Conservation (phyloP, 305 asterid species). For the Fraxinus nigra region DNA sequence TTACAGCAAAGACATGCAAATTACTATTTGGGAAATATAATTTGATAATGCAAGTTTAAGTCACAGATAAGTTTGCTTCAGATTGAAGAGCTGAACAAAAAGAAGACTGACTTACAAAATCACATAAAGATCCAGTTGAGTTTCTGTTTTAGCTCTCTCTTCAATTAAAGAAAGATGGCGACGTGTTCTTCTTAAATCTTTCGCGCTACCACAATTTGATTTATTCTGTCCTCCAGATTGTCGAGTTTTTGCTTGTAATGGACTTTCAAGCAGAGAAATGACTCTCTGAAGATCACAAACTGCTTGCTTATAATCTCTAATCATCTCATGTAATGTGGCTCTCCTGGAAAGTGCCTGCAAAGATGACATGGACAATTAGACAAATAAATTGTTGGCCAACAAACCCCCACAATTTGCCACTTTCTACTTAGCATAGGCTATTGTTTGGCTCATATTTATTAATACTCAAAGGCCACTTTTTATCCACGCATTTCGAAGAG, state of each 20-base stretch:
- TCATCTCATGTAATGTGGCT: slow-evolving; percentile 82
- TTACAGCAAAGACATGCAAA: neutral
- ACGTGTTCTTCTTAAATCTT: slow-evolving; percentile 65
- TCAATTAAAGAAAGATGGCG: slow-evolving; percentile 58
- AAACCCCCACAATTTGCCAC: neutral
- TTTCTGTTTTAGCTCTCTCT: slow-evolving; percentile 62
- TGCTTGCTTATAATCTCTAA: slow-evolving; percentile 87
- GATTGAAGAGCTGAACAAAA: neutral
- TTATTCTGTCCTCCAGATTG: slow-evolving; percentile 34
- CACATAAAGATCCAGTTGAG: slow-evolving; percentile 67
- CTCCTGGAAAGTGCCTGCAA: slow-evolving; percentile 89
- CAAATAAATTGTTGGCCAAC: neutral
- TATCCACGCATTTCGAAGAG: neutral
- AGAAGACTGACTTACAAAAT: slow-evolving; percentile 62
- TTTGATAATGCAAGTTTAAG: neutral
- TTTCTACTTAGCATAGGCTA: neutral
- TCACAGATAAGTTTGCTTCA: neutral
- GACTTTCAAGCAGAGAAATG: slow-evolving; percentile 61
- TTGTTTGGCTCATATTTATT: neutral
- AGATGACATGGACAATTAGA: slow-evolving; percentile 11
- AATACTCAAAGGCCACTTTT: neutral
- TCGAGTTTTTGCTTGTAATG: slow-evolving; percentile 42
- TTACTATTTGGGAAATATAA: neutral
- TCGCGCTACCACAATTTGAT: slow-evolving; percentile 53
- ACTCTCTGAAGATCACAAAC: slow-evolving; percentile 62